Conservation (phyloP, 352 stramenopile species). For the Pythium apleroticum region DNA sequence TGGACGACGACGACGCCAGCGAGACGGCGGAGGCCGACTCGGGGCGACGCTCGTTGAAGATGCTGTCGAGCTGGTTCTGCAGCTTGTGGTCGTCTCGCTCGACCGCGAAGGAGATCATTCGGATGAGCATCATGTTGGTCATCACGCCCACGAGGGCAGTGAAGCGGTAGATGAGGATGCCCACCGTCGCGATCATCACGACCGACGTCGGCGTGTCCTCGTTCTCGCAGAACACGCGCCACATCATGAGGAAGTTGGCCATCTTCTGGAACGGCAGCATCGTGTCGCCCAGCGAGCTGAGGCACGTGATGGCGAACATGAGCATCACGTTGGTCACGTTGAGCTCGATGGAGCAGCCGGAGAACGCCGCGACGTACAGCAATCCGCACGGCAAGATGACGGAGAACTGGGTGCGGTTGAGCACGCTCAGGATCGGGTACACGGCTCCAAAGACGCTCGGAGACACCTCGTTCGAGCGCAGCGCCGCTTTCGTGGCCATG, state of each 20-base stretch:
- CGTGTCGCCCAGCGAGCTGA: constrained; percentile 52
- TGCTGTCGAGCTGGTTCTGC: constrained; percentile 14
- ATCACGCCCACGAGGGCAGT: constrained; percentile 44
- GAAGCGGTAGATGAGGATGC: constrained; percentile 46
- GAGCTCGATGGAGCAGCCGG: constrained; percentile 42
- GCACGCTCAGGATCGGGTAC: constrained; percentile 53
- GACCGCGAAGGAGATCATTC: constrained; percentile 40
- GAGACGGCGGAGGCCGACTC: too few relatives aligned
- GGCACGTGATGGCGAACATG: constrained; percentile 45
- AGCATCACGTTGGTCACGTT: constrained; percentile 33
- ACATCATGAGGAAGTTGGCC: constrained; percentile 62
- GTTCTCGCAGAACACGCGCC: constrained; percentile 44
- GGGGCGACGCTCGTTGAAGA: background rate
- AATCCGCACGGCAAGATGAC: constrained; percentile 46
- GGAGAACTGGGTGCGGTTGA: constrained; percentile 52
- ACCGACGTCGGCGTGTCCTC: constrained; percentile 44
- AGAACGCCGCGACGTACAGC: constrained; percentile 51
- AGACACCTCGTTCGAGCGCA: constrained; percentile 47
- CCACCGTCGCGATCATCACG: constrained; percentile 41
- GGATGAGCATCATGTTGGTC: constrained; percentile 61
- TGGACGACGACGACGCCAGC: too few relatives aligned
- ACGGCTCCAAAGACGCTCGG: constrained; percentile 53
- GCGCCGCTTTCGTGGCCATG: constrained; percentile 57
- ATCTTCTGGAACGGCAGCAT: constrained; percentile 39
- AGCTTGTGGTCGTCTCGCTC: constrained; percentile 17